Evolutionary conservation across 108 stramenopile genomes (phyloP), one percentile per base, ranked within the genome.

Genomic region (Ochromonas danica): DNA sequence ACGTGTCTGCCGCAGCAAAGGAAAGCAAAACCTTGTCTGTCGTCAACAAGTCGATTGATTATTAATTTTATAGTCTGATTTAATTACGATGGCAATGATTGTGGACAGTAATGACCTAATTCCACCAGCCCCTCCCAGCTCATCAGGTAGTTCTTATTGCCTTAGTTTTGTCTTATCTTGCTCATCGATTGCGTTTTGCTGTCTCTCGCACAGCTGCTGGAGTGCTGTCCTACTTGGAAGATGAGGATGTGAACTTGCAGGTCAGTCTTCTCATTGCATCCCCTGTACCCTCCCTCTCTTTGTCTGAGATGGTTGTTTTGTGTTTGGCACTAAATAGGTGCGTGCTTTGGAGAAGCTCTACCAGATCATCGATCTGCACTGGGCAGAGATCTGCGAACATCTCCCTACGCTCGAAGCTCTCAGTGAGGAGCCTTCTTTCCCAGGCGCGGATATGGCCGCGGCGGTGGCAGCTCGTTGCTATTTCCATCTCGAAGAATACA

Each of bases 401-500:
- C 39, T 89, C 10, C 81, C 88, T 3, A 36, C 79, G 14, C 88
- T 90, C 35, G 90, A 90, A 74, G 88, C 51, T 40, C 82, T 90
- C 42, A 81, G 81, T 61, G 90, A 90, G 70, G 88, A 88, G 42
- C 77, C 77, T 10, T n/a, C 51, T 0, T 90, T 89, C 67, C 70
- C 86, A 35, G 87, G 86, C 2, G 89, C 92, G 70, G 90, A 90
- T 43, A 84, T 86, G 14, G 96, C 97, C 31, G 93, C 95, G 40
- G 93, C 94, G 1, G 88, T 98, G 0, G 96, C 97, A 0, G 90
- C 91, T 40, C 92, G 95, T 43, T 93, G 94, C 70, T 98, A 95
- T 78, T 99, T 94, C 78, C 97, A 98, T 80, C 85, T 99, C 43
- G 94, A 98, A 81, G 97, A 98, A 85, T 96, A 96, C 70, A 82